Percentiles rank a stretch among this genome's conserved stretches.
These are phyloP conservation scores for Lavandula angustifolia DNA, from an alignment of 257 asterid species.

Conservation along the genomic window DNA sequence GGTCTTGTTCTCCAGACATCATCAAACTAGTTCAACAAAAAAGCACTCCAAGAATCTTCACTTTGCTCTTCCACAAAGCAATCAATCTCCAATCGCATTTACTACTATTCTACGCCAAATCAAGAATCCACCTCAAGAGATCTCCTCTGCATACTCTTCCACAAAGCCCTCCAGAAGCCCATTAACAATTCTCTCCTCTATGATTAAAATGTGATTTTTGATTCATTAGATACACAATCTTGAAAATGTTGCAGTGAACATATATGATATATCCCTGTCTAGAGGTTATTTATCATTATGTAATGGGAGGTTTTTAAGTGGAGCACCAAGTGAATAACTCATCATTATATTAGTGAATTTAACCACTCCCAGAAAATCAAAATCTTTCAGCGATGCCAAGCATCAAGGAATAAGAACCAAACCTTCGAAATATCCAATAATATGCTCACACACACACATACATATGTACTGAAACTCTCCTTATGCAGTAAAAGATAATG, in stretches of 20 bases:
- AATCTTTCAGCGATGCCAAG: slow-evolving; percentile 32
- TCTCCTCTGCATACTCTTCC: slow-evolving; percentile 32
- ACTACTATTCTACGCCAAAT: slow-evolving; percentile 31
- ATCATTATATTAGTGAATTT: slow-evolving; percentile 24
- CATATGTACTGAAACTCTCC: slow-evolving; percentile 23
- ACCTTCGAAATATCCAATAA: slow-evolving; percentile 31
- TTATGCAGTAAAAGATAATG: slow-evolving; percentile 13
- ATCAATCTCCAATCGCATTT: slow-evolving; percentile 32
- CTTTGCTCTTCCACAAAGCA: slow-evolving; percentile 38
- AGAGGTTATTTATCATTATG: slow-evolving; percentile 31
- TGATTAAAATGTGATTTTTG: slow-evolving; percentile 15
- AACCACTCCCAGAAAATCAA: not conserved
- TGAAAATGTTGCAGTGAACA: slow-evolving; percentile 9
- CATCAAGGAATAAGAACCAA: slow-evolving; percentile 43
- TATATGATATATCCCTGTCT: slow-evolving; percentile 6
- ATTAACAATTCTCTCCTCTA: slow-evolving; percentile 27
- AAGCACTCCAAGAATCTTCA: slow-evolving; percentile 34
- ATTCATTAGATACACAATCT: slow-evolving; percentile 17
- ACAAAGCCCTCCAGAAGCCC: slow-evolving; percentile 36
- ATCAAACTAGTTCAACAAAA: slow-evolving; percentile 34
- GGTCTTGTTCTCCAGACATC: slow-evolving; percentile 77
- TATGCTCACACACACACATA: not conserved
- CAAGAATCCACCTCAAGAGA: slow-evolving; percentile 41
- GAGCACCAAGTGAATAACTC: slow-evolving; percentile 23
- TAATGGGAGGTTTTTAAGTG: slow-evolving; percentile 12